Base-by-base conservation (phyloP, 176 grass and related monocot genomes). In the Eleusine coracana region DNA sequence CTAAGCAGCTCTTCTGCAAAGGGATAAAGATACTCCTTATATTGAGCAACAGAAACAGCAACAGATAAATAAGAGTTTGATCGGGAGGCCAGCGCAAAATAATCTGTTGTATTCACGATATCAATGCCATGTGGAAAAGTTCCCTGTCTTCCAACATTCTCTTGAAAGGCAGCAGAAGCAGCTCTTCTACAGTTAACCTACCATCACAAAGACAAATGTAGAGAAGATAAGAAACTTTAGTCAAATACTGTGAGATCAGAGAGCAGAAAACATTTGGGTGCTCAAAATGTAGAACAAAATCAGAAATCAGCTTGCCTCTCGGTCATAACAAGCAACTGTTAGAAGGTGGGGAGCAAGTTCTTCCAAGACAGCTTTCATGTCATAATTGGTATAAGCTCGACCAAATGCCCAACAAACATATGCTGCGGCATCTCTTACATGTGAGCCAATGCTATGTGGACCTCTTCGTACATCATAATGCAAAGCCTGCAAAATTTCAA, bases 351-450 rank as follows among this genome's bases (percentile, higher is more conserved):
- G 92, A 89, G 92, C 90, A 85, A 98, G 92, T 79, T 93, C 91
- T 78, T 91, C 85, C 86, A 98, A 88, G 66, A 91, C 87, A 39
- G 56, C 73, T 79, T 93, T 95, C 92, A 95, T 98, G 81, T 98
- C 92, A 50, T 83, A 77, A 79, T 89, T 91, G 45, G 91, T 93
- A 87, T 98, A 98, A 48, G 96, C 92, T 80, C 96, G 84, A 74
- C 96, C 96, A 91, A 98, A 98, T 64, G 96, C 96, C 96, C 96
- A 95, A 74, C 92, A 95, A 39, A 95, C 96, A 85, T 98, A 98
- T 82, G 92, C 96, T 85, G 96, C 96, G 18, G 92, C 92, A 88
- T 98, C 96, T 78, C 96, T 94, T 78, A 98, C 96, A 86, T 94
- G 92, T 62, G 96, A 95, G 25, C 92, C 96, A 88, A 98, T 93